Evolutionary conservation across 2,329 filamentous ascomycete species (phyloP).

Genomic region (Microcyclospora pomicola): DNA sequence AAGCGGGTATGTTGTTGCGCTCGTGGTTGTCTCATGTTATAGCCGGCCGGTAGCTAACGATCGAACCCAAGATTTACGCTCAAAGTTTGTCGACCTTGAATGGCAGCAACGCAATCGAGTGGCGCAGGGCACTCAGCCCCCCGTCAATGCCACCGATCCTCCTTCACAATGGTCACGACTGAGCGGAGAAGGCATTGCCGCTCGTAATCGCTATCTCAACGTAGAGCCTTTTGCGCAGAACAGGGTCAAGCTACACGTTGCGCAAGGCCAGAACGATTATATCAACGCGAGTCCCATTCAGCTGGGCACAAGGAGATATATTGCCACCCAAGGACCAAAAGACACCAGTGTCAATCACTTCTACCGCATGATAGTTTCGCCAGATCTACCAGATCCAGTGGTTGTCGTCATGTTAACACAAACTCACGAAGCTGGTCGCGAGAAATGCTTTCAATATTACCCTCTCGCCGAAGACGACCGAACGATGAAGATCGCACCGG

Average conservation of each 20-base stretch:
- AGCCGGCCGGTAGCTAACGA: conserved; percentile 6
- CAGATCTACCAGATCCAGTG: conserved; percentile 42
- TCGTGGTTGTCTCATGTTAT: conserved; percentile 2
- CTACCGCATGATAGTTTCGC: conserved; percentile 80
- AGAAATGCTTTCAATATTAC: conserved; percentile 88
- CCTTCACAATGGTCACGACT: conserved; percentile 46
- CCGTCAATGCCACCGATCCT: conserved; percentile 25
- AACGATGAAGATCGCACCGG: conserved; percentile 14
- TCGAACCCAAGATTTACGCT: conserved; percentile 36
- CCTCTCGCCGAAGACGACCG: conserved; percentile 19
- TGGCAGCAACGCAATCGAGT: conserved; percentile 45
- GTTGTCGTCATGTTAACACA: conserved; percentile 94
- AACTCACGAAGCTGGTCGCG: conserved; percentile 59
- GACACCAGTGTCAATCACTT: conserved; percentile 61
- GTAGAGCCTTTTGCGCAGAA: conserved; percentile 84
- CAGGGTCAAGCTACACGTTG: conserved; percentile 66
- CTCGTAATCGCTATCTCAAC: conserved; percentile 74
- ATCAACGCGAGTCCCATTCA: conserved; percentile 38
- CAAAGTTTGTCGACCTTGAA: conserved; percentile 48
- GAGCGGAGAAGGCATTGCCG: conserved; percentile 39
- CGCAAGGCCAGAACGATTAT: conserved; percentile 45
- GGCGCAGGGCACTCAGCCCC: conserved; percentile 29
- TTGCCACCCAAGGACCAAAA: conserved; percentile 83
- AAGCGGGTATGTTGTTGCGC: conserved; percentile 30
- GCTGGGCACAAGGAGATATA: conserved; percentile 47